phyloP scores from a whole-genome alignment of 2,329 filamentous ascomycete genomes.

The Dactylellina drechsleri region DNA sequence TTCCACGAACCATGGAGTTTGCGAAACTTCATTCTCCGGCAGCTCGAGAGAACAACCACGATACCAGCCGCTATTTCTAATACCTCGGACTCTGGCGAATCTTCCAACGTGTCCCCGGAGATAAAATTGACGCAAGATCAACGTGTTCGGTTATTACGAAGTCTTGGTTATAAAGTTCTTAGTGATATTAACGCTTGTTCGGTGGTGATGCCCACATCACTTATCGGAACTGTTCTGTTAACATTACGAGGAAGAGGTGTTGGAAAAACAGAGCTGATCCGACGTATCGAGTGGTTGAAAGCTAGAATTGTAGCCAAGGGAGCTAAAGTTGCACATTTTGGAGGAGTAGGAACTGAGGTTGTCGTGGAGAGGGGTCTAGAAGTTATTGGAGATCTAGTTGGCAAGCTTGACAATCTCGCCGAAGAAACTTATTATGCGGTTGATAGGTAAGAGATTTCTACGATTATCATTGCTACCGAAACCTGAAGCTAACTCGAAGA shows the following conservation, averaged over 20 bases:
- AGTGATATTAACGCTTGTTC: constrained; percentile 95
- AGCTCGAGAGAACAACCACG: constrained; percentile 66
- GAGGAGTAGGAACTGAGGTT: constrained; percentile 77
- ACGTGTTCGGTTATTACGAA: constrained; percentile 79
- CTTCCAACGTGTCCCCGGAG: constrained; percentile 25
- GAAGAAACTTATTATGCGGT: constrained; percentile 96
- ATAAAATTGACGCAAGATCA: constrained; percentile 64
- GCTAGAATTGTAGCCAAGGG: constrained; percentile 83
- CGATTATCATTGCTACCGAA: constrained; percentile 16
- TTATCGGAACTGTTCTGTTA: constrained; percentile 91
- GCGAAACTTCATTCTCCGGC: constrained; percentile 79
- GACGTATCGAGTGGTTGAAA: constrained; percentile 90
- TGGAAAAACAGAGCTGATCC: constrained; percentile 83
- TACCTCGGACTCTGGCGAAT: neutral
- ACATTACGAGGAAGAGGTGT: constrained; percentile 92
- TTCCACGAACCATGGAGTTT: constrained; percentile 98
- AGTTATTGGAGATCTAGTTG: constrained; percentile 89
- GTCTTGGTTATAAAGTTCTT: constrained; percentile 89
- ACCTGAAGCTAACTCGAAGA: constrained; percentile 56
- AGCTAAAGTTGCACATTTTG: constrained; percentile 86
- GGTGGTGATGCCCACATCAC: constrained; percentile 96
- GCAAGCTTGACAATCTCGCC: constrained; percentile 78
- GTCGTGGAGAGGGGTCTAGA: constrained; percentile 91
- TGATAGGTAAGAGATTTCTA: constrained; percentile 68
- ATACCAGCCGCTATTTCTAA: constrained; percentile 60